phyloP scores from a whole-genome alignment of 176 grass and related monocot species.

The Chrysopogon serrulatus region DNA sequence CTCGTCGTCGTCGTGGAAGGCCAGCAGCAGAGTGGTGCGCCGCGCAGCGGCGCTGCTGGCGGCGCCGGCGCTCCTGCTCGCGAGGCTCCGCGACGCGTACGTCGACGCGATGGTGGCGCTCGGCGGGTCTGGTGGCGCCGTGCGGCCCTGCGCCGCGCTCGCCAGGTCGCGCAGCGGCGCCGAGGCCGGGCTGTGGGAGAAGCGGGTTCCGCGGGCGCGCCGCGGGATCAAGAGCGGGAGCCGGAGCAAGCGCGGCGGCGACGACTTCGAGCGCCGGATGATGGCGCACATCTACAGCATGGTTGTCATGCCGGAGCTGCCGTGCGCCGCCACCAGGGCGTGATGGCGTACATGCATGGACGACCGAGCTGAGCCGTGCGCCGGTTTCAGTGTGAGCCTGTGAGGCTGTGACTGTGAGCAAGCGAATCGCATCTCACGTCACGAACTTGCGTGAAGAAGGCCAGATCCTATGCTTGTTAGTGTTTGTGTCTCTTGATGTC shows the following conservation, averaged over 20 bases:
- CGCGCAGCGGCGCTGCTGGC: slow-evolving; percentile 16
- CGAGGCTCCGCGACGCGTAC: slow-evolving; percentile 40
- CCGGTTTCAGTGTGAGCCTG: too few relatives aligned
- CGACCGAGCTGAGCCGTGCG: neutral
- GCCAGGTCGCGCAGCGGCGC: slow-evolving; percentile 13
- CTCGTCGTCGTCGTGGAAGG: neutral
- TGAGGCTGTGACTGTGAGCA: too few relatives aligned
- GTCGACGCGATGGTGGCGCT: slow-evolving; percentile 49
- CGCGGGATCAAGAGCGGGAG: neutral
- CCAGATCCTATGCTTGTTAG: too few relatives aligned
- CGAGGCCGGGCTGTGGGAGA: slow-evolving; percentile 27
- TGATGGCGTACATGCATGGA: neutral
- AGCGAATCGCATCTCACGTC: too few relatives aligned
- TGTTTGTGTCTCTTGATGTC: too few relatives aligned
- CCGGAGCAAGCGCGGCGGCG: neutral
- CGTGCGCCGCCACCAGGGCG: slow-evolving; percentile 7
- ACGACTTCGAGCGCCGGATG: slow-evolving; percentile 56
- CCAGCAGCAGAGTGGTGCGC: neutral
- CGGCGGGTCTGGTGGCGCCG: slow-evolving; percentile 9
- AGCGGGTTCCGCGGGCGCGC: slow-evolving; percentile 33
- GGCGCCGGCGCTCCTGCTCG: slow-evolving; percentile 24
- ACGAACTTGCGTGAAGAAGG: too few relatives aligned
- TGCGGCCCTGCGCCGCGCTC: slow-evolving; percentile 20
- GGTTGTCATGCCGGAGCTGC: slow-evolving; percentile 48
- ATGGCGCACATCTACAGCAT: slow-evolving; percentile 49